Conservation (phyloP, 2,329 filamentous ascomycete species). For the Colletotrichum sp. region DNA sequence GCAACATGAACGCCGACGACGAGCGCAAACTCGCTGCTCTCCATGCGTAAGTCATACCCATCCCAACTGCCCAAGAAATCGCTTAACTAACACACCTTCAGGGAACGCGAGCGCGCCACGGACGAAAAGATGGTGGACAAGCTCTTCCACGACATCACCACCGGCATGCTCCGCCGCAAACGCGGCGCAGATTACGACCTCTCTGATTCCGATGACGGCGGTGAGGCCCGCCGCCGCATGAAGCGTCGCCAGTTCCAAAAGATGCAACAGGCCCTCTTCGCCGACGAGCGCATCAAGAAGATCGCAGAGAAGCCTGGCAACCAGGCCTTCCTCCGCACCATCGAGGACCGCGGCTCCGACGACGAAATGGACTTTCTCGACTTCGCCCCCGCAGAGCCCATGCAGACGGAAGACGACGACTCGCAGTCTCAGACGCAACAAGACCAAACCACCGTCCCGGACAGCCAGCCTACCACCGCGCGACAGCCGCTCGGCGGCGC, state of each 20-base stretch:
- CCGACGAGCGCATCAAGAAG: slow-evolving; percentile 89
- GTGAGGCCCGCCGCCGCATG: slow-evolving; percentile 76
- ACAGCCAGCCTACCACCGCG: slow-evolving; percentile 52
- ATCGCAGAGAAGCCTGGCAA: slow-evolving; percentile 90
- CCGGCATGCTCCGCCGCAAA: slow-evolving; percentile 84
- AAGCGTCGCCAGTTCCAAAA: slow-evolving; percentile 89
- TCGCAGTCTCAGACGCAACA: slow-evolving; percentile 37
- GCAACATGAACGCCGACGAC: slow-evolving; percentile 72
- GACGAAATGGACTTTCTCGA: slow-evolving; percentile 80
- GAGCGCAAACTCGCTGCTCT: slow-evolving; percentile 84
- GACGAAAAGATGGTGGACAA: slow-evolving; percentile 91
- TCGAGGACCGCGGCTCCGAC: slow-evolving; percentile 81
- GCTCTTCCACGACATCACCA: slow-evolving; percentile 91
- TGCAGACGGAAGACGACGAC: slow-evolving; percentile 36
- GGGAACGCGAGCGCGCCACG: slow-evolving; percentile 77
- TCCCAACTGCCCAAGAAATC: no score
- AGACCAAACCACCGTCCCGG: slow-evolving; percentile 45
- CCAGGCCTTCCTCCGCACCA: slow-evolving; percentile 85
- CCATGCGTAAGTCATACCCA: slow-evolving; percentile 75
- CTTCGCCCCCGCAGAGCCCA: slow-evolving; percentile 34
- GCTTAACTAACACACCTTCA: slow-evolving; percentile 35
- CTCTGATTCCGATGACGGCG: slow-evolving; percentile 89
- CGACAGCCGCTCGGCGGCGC: slow-evolving; percentile 37
- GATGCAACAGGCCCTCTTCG: slow-evolving; percentile 87
- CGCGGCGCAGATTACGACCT: slow-evolving; percentile 83